Evolutionary conservation across 2,329 filamentous ascomycete genomes (phyloP), one percentile per base, ranked within the genome.

Genomic region (Talaromyces piceae): DNA sequence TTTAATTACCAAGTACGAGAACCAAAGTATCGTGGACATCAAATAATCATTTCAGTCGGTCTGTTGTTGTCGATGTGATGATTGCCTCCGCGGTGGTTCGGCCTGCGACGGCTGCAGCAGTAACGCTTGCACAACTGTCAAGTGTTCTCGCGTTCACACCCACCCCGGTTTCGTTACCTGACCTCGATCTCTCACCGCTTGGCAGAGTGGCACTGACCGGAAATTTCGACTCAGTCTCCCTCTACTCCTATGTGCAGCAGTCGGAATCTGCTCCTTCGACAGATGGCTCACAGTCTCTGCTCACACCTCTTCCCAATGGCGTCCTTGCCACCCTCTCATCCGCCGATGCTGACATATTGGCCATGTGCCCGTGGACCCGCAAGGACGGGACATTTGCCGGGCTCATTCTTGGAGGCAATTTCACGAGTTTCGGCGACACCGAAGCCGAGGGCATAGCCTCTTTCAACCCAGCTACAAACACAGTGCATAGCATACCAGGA

Each of bases 391-490:
- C 76, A 5, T 71, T 85, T 51, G 76, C 80, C n/a, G 85, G 86
- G 37, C 80, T 97, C 25, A 80, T 97, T 45, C 79, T 98, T 13
- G 93, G 87, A 51, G 93, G 93, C 45, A 97, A 97, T 73, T 98
- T 98, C 66, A 97, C 93, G 27, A 94, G 88, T 67, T 73, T 98
- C 56, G 88, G 84, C 53, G 83, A 83, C 53, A 78, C 85, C 51
- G 74, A 87, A 63, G 88, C 90, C 2, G 83, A 83, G 49, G 88
- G 87, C 41, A 81, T 94, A 51, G 93, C 91, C 22, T 67, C 94
- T 44, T 90, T 91, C 71, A 82, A 96, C 65, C 82, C 87, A 3
- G 80, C 82, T 57, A 85, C 82, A 4, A 81, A 81, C 41, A 69
- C 79, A 31, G 77, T 96, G 46, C 86, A 81, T 1, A 78, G 89